A percentile compares a stretch with the other conserved stretches of the same genome.
phyloP scores from a whole-genome alignment of 805 yeast species.

The Saccharomycopsis sp. region DNA sequence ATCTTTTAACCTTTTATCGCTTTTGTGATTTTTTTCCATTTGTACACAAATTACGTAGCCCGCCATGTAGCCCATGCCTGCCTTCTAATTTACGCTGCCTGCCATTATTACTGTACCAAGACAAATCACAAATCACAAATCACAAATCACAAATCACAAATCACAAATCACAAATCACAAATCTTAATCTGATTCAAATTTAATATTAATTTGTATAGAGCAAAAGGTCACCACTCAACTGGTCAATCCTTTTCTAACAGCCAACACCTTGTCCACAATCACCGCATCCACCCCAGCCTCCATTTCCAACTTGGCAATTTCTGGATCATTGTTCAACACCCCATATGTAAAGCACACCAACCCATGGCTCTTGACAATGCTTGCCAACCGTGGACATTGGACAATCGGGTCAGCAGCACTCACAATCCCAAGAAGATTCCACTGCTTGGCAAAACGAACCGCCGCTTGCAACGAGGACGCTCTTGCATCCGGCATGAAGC shows the following conservation, averaged over 20 bases:
- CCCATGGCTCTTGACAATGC: slow-evolving; percentile 85
- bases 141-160: neutral
- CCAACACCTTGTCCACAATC: slow-evolving; percentile 90
- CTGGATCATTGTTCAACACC: slow-evolving; percentile 72
- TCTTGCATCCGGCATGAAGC: slow-evolving; percentile 79
- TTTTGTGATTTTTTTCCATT: no score
- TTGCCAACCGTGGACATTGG: slow-evolving; percentile 81
- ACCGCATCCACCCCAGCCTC: slow-evolving; percentile 96
- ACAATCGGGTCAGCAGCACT: slow-evolving; percentile 81
- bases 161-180: slow-evolving; percentile 2
- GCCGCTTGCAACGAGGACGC: slow-evolving; percentile 87
- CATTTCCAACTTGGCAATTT: slow-evolving; percentile 75
- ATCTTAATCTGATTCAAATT: neutral
- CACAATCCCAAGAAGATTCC: slow-evolving; percentile 89
- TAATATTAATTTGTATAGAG: neutral
- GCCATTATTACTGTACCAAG: no score
- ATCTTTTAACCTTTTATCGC: no score
- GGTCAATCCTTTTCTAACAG: slow-evolving; percentile 76
- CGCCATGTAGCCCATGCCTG: no score
- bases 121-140: neutral
- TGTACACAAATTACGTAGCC: no score
- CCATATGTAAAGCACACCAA: slow-evolving; percentile 93
- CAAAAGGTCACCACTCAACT: no score
- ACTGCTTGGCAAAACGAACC: slow-evolving; percentile 77
- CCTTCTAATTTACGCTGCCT: no score